Conservation (phyloP, 2,329 filamentous ascomycete species). For the Beauveria sp. region DNA sequence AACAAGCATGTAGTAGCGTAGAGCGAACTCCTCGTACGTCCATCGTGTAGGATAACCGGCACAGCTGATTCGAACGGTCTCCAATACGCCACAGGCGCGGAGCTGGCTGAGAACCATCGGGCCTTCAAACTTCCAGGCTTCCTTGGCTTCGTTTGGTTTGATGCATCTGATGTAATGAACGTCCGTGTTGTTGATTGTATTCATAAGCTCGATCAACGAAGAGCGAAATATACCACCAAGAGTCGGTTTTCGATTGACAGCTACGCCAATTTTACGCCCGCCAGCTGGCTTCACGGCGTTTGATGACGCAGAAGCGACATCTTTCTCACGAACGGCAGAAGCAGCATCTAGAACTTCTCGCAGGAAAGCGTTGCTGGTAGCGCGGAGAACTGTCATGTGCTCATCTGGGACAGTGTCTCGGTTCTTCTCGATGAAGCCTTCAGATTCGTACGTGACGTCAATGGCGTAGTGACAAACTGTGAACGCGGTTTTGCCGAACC, state of each 20-base stretch:
- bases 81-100: slow-evolving; percentile 94
- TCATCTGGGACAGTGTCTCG: slow-evolving; percentile 97
- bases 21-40: slow-evolving; percentile 97
- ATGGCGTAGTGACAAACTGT: slow-evolving; percentile 98
- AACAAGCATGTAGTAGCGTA: slow-evolving; percentile 97
- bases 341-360: slow-evolving; percentile 78
- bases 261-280: slow-evolving; percentile 81
- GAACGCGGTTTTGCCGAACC: slow-evolving; percentile 95
- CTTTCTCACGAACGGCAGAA: slow-evolving; percentile 82
- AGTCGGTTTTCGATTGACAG: slow-evolving; percentile 91
- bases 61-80: slow-evolving; percentile 95
- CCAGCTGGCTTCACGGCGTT: slow-evolving; percentile 72
- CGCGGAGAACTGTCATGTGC: slow-evolving; percentile 86
- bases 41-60: slow-evolving; percentile 95
- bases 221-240: slow-evolving; percentile 98
- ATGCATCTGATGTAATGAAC: slow-evolving; percentile 99
- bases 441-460: slow-evolving; percentile 97
- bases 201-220: slow-evolving; percentile 95
- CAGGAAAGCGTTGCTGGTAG: slow-evolving; percentile 79
- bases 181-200: slow-evolving; percentile 94
- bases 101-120: slow-evolving; percentile 98
- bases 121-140: slow-evolving; percentile 95
- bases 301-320: slow-evolving; percentile 55
- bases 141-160: slow-evolving; percentile 96
- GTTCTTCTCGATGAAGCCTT: slow-evolving; percentile 99